phyloP scores from a whole-genome alignment of 2,329 filamentous ascomycete genomes.

The Talaromyces funiculosus region DNA sequence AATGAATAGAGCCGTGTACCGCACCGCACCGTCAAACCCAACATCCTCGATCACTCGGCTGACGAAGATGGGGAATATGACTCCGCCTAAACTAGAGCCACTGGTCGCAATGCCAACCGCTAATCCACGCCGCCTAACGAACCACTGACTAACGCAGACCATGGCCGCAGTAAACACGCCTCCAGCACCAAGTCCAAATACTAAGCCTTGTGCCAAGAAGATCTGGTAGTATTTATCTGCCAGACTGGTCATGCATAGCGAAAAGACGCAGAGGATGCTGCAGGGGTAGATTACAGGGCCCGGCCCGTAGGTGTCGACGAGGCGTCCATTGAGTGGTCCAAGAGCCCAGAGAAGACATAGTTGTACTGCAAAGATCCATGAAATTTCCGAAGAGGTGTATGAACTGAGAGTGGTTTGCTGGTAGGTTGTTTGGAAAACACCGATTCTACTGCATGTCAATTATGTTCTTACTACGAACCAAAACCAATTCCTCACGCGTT shows the following conservation, averaged over 20 bases:
- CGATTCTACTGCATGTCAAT: not conserved
- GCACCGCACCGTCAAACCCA: slow-evolving; percentile 19
- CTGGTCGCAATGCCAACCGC: slow-evolving; percentile 51
- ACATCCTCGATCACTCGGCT: slow-evolving; percentile 16
- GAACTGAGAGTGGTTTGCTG: slow-evolving; percentile 17
- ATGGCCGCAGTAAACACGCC: slow-evolving; percentile 3
- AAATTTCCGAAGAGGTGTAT: slow-evolving; percentile 32
- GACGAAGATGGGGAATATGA: slow-evolving; percentile 23
- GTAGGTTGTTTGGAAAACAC: slow-evolving; percentile 25
- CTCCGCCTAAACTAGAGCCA: slow-evolving; percentile 30
- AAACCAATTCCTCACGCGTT: slow-evolving; percentile 13
- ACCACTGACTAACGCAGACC: slow-evolving; percentile 45
- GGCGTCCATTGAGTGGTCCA: slow-evolving; percentile 39
- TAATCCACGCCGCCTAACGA: slow-evolving; percentile 46
- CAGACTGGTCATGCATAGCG: slow-evolving; percentile 42
- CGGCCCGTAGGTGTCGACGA: slow-evolving; percentile 42
- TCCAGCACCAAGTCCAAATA: slow-evolving; percentile 39
- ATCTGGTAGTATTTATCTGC: slow-evolving; percentile 41
- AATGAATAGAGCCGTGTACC: slow-evolving; percentile 21
- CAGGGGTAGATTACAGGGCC: slow-evolving; percentile 34
- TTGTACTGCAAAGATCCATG: slow-evolving; percentile 39
- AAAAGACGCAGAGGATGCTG: slow-evolving; percentile 36
- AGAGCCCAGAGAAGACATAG: slow-evolving; percentile 41
- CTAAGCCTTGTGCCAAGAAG: slow-evolving; percentile 42
- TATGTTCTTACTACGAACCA: not conserved